Conservation (phyloP, 2,329 filamentous ascomycete genomes). For the Aspergillus caelatus region DNA sequence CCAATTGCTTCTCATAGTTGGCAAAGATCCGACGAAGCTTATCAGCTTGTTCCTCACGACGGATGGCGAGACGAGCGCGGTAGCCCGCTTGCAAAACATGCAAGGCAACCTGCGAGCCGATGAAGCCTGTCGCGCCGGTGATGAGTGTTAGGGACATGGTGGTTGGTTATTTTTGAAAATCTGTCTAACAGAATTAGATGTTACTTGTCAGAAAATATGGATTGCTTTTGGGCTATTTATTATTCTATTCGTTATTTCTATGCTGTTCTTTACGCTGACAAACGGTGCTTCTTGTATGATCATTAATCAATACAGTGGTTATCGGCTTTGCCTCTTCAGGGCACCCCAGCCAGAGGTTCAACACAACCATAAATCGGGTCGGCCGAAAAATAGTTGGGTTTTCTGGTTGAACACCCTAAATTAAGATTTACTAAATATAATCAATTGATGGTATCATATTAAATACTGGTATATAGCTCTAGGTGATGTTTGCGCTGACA, state of each 20-base stretch:
- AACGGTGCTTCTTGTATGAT: neutral
- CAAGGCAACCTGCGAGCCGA: conserved; percentile 20
- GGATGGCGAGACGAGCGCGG: conserved; percentile 20
- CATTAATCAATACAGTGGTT: conserved; percentile 1
- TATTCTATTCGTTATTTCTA: neutral
- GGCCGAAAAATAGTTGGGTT: no score
- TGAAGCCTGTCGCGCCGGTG: conserved; percentile 29
- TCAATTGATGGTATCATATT: no score
- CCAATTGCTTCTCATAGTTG: conserved; percentile 12
- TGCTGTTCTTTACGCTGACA: neutral
- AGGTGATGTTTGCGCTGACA: neutral
- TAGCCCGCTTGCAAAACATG: conserved; percentile 21
- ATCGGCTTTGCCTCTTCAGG: no score
- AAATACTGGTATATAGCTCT: no score
- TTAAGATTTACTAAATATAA: no score
- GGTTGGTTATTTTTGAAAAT: no score
- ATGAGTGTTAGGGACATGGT: conserved; percentile 20
- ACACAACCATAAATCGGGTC: no score
- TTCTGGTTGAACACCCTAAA: no score
- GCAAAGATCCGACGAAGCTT: conserved; percentile 13
- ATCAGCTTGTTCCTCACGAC: conserved; percentile 17
- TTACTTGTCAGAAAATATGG: neutral
- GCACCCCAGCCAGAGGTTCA: no score
- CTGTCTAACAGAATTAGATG: neutral
- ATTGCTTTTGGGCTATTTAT: neutral